These are phyloP conservation scores for Aspergillus hiratsukae DNA, from an alignment of 2,329 filamentous ascomycete genomes.

Conservation along the genomic window DNA sequence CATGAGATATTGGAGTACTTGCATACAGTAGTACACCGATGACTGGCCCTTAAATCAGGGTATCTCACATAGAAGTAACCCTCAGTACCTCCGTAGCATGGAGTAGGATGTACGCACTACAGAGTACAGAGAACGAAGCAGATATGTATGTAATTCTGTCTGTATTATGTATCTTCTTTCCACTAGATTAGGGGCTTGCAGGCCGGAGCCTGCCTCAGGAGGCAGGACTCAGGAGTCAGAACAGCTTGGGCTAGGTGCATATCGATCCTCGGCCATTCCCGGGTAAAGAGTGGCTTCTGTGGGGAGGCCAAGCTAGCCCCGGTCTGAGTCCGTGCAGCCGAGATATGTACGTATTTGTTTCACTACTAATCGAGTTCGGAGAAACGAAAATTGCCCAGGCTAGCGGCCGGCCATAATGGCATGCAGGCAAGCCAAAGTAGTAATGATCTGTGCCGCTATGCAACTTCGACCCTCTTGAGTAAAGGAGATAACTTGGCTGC, in stretches of 20 bases:
- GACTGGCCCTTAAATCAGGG: neutral
- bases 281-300: slow-evolving; percentile 14
- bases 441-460: neutral
- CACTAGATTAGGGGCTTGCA: too few species aligned
- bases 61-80: neutral
- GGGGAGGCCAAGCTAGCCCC: slow-evolving; percentile 6
- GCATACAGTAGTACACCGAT: neutral
- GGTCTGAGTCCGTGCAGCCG: slow-evolving; percentile 29
- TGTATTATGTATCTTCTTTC: neutral
- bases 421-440: neutral
- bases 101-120: neutral
- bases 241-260: neutral
- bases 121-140: neutral
- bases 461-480: neutral
- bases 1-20: neutral
- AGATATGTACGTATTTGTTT: slow-evolving; percentile 36
- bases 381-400: neutral
- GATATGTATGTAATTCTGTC: neutral
- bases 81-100: neutral
- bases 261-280: slow-evolving; percentile 20
- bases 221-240: neutral
- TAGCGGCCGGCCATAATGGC: slow-evolving; percentile 1
- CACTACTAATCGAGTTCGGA: slow-evolving; percentile 12
- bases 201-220: neutral
- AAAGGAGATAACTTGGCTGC: neutral